A percentile compares a stretch with the other conserved stretches of the same genome.
Evolutionary conservation across 179 eudicot species (phyloP).

Genomic region (Actinidia chinensis): DNA sequence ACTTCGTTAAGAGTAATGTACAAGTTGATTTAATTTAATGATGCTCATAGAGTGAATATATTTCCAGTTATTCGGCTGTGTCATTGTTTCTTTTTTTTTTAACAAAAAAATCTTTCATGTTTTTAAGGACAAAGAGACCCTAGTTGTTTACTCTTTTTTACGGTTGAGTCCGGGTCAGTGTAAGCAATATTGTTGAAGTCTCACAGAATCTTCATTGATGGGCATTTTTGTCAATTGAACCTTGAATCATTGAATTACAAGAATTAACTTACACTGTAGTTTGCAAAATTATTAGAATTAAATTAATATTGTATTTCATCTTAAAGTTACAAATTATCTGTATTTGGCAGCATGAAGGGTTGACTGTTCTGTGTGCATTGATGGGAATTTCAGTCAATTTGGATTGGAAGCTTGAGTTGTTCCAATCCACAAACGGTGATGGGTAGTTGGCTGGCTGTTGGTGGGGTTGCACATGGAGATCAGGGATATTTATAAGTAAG

Average conservation of each 20-base stretch:
- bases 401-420: background rate
- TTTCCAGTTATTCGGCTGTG: background rate
- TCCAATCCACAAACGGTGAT: background rate
- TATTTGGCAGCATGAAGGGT: too few species aligned
- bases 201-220: background rate
- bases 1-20: background rate
- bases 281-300: background rate
- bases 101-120: background rate
- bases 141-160: background rate
- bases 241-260: too few species aligned
- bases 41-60: background rate
- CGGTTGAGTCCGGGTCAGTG: background rate
- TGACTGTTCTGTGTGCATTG: too few species aligned
- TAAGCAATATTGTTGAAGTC: background rate
- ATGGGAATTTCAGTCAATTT: background rate
- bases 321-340: too few species aligned
- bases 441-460: slow-evolving; percentile 8
- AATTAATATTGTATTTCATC: background rate
- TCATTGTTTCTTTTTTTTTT: background rate
- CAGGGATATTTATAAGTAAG: background rate
- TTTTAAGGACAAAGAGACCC: background rate
- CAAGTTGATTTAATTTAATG: background rate
- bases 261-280: too few species aligned
- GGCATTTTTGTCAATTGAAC: too few species aligned
- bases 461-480: slow-evolving; percentile 12